Percentiles rank a stretch among this genome's conserved stretches.
Conservation (phyloP, 169 alveolate species). For the Plasmodium yoelii region DNA sequence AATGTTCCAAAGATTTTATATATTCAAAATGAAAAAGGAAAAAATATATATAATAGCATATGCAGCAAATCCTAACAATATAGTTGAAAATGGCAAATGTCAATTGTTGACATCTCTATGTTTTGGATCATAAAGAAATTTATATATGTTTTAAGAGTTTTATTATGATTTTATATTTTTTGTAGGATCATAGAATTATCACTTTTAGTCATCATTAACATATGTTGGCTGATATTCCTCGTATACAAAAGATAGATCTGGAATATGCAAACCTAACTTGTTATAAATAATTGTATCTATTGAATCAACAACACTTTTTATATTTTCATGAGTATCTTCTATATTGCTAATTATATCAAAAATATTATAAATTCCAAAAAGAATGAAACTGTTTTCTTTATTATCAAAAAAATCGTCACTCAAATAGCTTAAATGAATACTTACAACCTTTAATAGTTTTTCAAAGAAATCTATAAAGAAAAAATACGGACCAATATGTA, state of each 20-base stretch:
- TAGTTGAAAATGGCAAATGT: too few species aligned
- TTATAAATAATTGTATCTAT: slow-evolving; percentile 58
- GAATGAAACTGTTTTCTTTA: slow-evolving; percentile 68
- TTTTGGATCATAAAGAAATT: too few species aligned
- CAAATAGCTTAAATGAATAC: slow-evolving; percentile 37
- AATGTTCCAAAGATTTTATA: too few species aligned
- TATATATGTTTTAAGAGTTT: too few species aligned
- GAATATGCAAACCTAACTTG: slow-evolving; percentile 71
- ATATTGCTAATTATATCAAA: slow-evolving; percentile 62
- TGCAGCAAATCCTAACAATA: too few species aligned
- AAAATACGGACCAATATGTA: background rate
- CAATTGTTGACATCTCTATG: too few species aligned
- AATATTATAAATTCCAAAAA: slow-evolving; percentile 71
- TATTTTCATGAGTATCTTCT: slow-evolving; percentile 9
- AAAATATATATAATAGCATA: too few species aligned
- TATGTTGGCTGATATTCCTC: slow-evolving; percentile 76
- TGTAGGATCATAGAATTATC: background rate
- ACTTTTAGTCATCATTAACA: slow-evolving; percentile 48
- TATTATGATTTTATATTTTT: too few species aligned
- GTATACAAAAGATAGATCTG: slow-evolving; percentile 71
- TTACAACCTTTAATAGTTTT: slow-evolving; percentile 48
- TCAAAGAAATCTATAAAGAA: slow-evolving; percentile 53
- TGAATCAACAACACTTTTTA: slow-evolving; percentile 23
- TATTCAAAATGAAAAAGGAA: too few species aligned
- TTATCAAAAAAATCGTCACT: slow-evolving; percentile 77